phyloP scores from a whole-genome alignment of 371 early-diverging fungal genomes.

The Mortierella sp. region DNA sequence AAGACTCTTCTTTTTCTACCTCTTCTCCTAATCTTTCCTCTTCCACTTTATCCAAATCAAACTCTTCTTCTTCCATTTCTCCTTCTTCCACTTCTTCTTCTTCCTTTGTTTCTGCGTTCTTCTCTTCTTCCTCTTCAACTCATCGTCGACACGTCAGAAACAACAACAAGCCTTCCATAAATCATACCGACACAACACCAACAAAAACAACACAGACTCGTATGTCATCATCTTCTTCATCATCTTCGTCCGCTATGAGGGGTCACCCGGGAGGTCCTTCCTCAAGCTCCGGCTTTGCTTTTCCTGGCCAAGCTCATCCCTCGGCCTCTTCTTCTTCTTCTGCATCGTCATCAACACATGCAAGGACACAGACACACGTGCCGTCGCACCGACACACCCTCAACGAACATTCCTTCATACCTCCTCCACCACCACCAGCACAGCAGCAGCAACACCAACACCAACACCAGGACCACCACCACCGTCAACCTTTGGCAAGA shows the following conservation, averaged over 20 bases:
- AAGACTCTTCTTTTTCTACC: slow-evolving; percentile 6
- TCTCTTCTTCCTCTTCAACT: not conserved
- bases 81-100: not conserved
- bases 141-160: not conserved
- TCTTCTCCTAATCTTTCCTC: not conserved
- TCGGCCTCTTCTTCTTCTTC: not conserved
- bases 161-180: not conserved
- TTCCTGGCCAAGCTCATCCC: not conserved
- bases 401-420: not conserved
- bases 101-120: not conserved
- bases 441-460: not conserved
- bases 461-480: not conserved
- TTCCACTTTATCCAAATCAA: not conserved
- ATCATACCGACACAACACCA: slow-evolving; percentile 9
- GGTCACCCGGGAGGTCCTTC: not conserved
- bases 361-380: not conserved
- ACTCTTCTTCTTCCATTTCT: not conserved
- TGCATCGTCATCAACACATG: not conserved
- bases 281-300: not conserved
- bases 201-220: not conserved
- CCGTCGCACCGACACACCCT: not conserved
- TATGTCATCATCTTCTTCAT: not conserved
- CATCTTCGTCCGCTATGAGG: not conserved
- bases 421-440: not conserved
- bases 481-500: too few species aligned